Evolutionary conservation across 306 rosid species (phyloP), one percentile per base, ranked within the genome.

Genomic region (Glycyrrhiza uralensis): DNA sequence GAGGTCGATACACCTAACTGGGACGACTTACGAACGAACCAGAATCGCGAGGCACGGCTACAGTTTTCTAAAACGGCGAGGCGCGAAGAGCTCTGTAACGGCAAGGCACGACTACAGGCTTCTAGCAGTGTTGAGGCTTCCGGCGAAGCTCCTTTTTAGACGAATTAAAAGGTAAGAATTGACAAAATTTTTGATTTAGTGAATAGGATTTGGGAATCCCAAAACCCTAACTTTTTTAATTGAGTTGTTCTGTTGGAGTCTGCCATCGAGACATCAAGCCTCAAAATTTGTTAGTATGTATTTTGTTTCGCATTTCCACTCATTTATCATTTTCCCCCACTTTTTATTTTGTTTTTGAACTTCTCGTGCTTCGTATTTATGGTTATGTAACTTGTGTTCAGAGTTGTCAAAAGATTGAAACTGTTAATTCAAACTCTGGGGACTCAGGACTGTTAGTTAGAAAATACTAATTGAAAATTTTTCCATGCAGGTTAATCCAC

Each of bases 261-360:
- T 91, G 96, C 54, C 97, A 91, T 46, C 89, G 96, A 69, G 97
- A 91, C 76, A 91, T 91, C 51, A 91, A 91, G 75, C 97, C 97
- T 66, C 97, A 91, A 81, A 91, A 91, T 76, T 80, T 91, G 49
- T 79, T 91, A 90, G 97, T 91, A 81, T 49, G 85, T 26, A 36
- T 23, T 20, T 29, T 32, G 13, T 47, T 29, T 41, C 63, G 7
- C 32, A 2, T 49, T 9, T 24, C 42, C 17, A 24, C 7, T 63
- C 17, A 6, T 13, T 2, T 5, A 29, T 49, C 20, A 0, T 50
- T 26, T 69, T 39, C 33, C 33, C 24, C 44, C 24, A 3, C 17
- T 35, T 29, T 7, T 6, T 45, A 8, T 17, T 50, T 14, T 33
- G 42, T 17, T 41, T 46, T 42, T 66, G 50, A 47, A 46, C 52